Base-by-base conservation (phyloP, 2,329 filamentous ascomycete genomes). In the Juglanconis sp. region DNA sequence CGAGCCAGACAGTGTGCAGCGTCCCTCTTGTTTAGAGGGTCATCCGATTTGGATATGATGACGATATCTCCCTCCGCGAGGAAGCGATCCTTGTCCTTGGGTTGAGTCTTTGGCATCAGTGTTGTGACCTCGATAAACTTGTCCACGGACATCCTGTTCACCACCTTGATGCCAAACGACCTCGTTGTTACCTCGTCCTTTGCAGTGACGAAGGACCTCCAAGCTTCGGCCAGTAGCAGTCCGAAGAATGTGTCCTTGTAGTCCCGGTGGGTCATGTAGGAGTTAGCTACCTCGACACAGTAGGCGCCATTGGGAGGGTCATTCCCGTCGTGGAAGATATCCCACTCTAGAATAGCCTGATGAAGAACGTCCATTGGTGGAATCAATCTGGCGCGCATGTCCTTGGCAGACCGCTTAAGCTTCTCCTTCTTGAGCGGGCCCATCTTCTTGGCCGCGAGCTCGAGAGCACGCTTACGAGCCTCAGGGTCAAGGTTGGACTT, bases 171-270 rank as follows among this genome's bases (percentile, higher is more conserved):
- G 62, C 92, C 91, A 69, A 96, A 96, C 0, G 91, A 80, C 70
- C 89, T 92, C 65, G 87, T 86, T 24, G 84, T 90, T 52, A 88
- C 86, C 73, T 99, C 95, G 69, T 97, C 92, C 71, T 93, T 93
- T 24, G 91, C 85, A 53, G 92, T 93, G 54, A 96, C 88, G 71
- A 99, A 95, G 4, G 91, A 90, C 70, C 96, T 90, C 95, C 95
- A 99, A 35, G 94, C 94, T 78, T 99, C 95, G 32, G 96, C 88
- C 35, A 95, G 87, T 38, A 99, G 81, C 30, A 99, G 80, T 5
- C 94, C 93, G 66, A 96, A 88, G 73, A 99, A 99, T 0, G 92
- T 96, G 61, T 86, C 82, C 71, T 96, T 91, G 71, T 99, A 99
- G 53, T 90, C 87, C 48, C 78, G 77, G 0, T 92, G 90, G 66